Conservation (phyloP, 345 rosid species). For the Gossypium longicalyx region DNA sequence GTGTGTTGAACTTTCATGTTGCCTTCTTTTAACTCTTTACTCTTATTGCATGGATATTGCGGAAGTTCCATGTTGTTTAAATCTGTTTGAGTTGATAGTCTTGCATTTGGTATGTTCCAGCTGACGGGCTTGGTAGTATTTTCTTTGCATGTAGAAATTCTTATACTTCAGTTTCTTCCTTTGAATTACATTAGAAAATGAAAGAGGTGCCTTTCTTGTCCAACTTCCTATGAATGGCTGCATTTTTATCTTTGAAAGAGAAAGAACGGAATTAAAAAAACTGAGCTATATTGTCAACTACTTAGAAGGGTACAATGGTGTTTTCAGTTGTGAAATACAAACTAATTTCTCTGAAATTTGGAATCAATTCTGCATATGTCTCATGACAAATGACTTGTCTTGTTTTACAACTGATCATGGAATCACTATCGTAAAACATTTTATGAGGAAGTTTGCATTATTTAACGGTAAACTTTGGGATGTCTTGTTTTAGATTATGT, state of each 20-base stretch:
- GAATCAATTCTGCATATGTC: background rate
- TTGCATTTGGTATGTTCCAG: background rate
- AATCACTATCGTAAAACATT: background rate
- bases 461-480: background rate
- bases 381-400: background rate
- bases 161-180: background rate
- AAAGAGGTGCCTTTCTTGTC: background rate
- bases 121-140: background rate
- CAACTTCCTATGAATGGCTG: background rate
- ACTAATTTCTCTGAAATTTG: background rate
- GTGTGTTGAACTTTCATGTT: background rate
- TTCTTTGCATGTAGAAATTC: background rate
- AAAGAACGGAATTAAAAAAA: background rate
- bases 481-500: slow-evolving; percentile 61
- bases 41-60: background rate
- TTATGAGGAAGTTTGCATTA: background rate
- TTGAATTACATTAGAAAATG: background rate
- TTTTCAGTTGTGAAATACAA: background rate
- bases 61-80: background rate
- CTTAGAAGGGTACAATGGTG: background rate
- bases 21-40: background rate
- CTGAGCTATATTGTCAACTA: background rate
- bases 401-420: background rate
- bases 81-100: background rate
- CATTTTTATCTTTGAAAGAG: slow-evolving; percentile 4